phyloP scores from a whole-genome alignment of 2,329 filamentous ascomycete genomes.

The Fusarium albosuccineum region DNA sequence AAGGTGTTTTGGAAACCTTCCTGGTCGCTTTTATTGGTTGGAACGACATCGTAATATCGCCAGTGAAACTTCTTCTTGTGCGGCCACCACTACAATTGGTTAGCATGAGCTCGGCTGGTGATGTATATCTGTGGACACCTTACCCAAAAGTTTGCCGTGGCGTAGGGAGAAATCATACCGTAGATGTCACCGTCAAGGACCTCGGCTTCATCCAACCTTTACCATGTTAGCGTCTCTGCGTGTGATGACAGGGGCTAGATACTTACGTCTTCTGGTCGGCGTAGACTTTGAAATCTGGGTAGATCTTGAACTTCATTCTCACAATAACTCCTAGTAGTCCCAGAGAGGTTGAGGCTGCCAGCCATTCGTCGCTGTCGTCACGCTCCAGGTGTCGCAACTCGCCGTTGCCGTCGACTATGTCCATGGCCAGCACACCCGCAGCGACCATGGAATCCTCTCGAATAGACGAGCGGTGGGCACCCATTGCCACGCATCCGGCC shows the following conservation, averaged over 20 bases:
- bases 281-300: slow-evolving; percentile 65
- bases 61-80: slow-evolving; percentile 64
- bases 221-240: neutral
- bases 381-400: slow-evolving; percentile 57
- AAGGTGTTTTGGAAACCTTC: slow-evolving; percentile 67
- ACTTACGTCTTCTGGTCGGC: slow-evolving; percentile 63
- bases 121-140: neutral
- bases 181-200: slow-evolving; percentile 64
- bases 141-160: slow-evolving; percentile 66
- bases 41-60: slow-evolving; percentile 64
- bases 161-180: slow-evolving; percentile 62
- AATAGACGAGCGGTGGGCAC: slow-evolving; percentile 62
- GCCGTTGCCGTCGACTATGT: slow-evolving; percentile 63
- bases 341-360: slow-evolving; percentile 64
- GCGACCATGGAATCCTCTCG: slow-evolving; percentile 64
- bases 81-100: slow-evolving; percentile 61
- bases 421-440: slow-evolving; percentile 61
- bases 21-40: slow-evolving; percentile 55
- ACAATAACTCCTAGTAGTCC: slow-evolving; percentile 63
- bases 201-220: slow-evolving; percentile 60
- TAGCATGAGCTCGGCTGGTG: slow-evolving; percentile 16
- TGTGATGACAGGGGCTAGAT: neutral
- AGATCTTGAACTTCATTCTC: slow-evolving; percentile 62
- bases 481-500: slow-evolving; percentile 65
- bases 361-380: slow-evolving; percentile 62